Evolutionary conservation across 441 rosid genomes (phyloP), one percentile per base, ranked within the genome.

Genomic region (Gossypium laxum): DNA sequence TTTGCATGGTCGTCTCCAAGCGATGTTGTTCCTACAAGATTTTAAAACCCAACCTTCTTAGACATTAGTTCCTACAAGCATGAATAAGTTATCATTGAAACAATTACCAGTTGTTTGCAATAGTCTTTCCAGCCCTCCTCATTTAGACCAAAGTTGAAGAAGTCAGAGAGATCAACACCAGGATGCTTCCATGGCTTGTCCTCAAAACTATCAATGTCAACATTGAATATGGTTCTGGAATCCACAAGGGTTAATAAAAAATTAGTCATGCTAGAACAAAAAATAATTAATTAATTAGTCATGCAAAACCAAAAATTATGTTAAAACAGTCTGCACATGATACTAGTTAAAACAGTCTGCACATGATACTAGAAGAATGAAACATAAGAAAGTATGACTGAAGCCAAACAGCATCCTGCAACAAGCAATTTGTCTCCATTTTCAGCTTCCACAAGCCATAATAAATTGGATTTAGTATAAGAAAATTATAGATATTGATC

Each of bases 81-180:
- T 3, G 34, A 75, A 74, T 15, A 67, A 76, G 45, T 74, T 45
- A 52, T 17, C 76, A 60, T 28, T 62, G 76, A 78, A 65, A 67
- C 48, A 85, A 11, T 78, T 88, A 94, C 99, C 94, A 94, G 92
- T 75, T 88, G 91, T 82, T 86, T 89, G 92, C 96, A 92, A 81
- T 87, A 94, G 48, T 88, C 94, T 85, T 89, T 92, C 99, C 99
- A 94, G 87, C 88, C 87, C 67, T 91, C 99, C 85, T 94, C 99
- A 72, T 78, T 87, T 82, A 94, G 82, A 75, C 95, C 95, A 79
- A 92, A 94, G 84, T 94, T 94, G 82, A 89, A 94, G 86, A 86
- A 94, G 77, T 89, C 96, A 1, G 97, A 81, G 28, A 82, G 34
- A 74, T 95, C 99, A 74, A 83, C 80, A 47, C 86, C 91, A 47